phyloP scores from a whole-genome alignment of 805 yeast genomes.

The Kockiozyma suomiensis region DNA sequence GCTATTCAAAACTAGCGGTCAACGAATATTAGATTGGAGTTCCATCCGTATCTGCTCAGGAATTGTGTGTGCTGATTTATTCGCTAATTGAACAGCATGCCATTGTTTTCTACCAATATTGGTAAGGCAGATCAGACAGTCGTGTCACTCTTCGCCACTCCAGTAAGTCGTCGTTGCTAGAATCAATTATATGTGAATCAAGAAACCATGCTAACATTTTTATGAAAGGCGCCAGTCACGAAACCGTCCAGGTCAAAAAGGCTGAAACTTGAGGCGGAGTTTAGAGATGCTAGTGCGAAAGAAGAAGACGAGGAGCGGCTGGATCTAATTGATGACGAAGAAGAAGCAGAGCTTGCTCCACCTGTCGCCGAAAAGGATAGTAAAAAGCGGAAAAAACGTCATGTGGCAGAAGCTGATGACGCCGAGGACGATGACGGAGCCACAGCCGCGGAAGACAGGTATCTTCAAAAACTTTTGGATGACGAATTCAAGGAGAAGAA shows the following conservation, averaged over 20 bases:
- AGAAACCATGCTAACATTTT: background rate
- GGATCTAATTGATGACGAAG: constrained; percentile 7
- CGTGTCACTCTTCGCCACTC: constrained; percentile 16
- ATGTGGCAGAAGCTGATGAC: constrained; percentile 23
- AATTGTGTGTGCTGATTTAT: background rate
- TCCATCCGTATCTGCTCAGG: too few relatives aligned
- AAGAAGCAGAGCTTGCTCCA: constrained; percentile 18
- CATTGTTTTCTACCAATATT: constrained; percentile 16
- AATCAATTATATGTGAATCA: background rate
- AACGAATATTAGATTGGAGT: too few relatives aligned
- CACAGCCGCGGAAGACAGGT: constrained; percentile 19
- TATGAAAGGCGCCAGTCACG: constrained; percentile 9
- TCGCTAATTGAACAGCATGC: background rate
- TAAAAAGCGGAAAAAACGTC: constrained; percentile 26
- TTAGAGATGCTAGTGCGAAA: background rate
- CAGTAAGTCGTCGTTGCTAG: constrained; percentile 20
- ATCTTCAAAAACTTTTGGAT: constrained; percentile 21
- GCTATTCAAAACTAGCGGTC: too few relatives aligned
- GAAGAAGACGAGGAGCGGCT: constrained; percentile 1
- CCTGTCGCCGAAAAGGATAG: constrained; percentile 19
- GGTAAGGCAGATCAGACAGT: constrained; percentile 14
- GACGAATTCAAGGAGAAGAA: constrained; percentile 12
- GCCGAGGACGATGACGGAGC: constrained; percentile 14
- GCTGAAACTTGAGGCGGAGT: constrained; percentile 3
- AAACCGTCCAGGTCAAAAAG: constrained; percentile 20